Conservation (phyloP, 345 rosid genomes). For the Gossypium mustelinum region DNA sequence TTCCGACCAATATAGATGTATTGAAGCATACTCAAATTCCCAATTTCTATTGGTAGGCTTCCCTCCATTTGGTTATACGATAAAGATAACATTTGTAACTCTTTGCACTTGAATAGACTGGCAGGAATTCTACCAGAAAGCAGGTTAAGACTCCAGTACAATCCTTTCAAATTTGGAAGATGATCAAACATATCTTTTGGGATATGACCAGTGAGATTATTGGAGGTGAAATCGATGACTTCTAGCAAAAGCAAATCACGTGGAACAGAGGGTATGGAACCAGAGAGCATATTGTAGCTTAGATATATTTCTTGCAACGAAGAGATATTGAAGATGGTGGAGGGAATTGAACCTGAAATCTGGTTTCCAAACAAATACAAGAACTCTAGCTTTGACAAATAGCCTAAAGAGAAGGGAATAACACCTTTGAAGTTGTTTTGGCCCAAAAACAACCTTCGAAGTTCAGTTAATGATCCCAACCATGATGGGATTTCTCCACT, state of each 20-base stretch:
- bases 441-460: no score
- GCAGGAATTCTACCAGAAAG: background rate
- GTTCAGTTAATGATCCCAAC: no score
- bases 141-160: background rate
- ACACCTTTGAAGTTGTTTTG: background rate
- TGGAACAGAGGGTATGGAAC: background rate
- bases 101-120: background rate
- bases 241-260: background rate
- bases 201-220: background rate
- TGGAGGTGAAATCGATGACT: background rate
- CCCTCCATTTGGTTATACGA: background rate
- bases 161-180: background rate
- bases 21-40: background rate
- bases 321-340: slow-evolving; percentile 2
- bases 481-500: background rate
- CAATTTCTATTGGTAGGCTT: background rate
- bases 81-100: background rate
- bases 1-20: background rate
- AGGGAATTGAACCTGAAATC: slow-evolving; percentile 7
- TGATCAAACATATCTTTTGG: background rate
- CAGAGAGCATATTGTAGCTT: background rate
- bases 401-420: background rate
- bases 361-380: background rate
- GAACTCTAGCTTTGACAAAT: background rate
- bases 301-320: background rate